Evolutionary conservation across 1,284 basidiomycete species (phyloP), one percentile per base, ranked within the genome.

Genomic region (Limonomyces culmigenus): DNA sequence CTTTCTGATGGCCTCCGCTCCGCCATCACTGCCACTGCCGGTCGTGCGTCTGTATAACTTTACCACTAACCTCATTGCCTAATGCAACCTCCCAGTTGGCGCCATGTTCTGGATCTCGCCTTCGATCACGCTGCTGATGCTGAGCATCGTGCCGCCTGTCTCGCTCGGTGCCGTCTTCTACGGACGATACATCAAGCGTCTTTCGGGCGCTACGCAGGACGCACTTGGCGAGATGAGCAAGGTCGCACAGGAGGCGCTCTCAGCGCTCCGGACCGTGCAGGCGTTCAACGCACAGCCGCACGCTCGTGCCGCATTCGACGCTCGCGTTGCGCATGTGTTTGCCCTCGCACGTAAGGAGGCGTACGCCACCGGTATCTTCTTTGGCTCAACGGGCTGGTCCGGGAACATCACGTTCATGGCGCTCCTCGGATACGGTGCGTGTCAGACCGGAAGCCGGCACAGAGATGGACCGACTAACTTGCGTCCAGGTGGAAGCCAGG

Each of bases 51-150:
- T 18, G 19, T 32, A n/a, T n/a, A n/a, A n/a, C n/a, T n/a, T n/a
- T n/a, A n/a, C n/a, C n/a, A n/a, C n/a, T n/a, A n/a, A n/a, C n/a
- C n/a, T n/a, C n/a, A n/a, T n/a, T n/a, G n/a, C n/a, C n/a, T n/a
- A n/a, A n/a, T 19, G 39, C 16, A 33, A n/a, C 30, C 30, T 6
- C 6, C 10, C 45, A 81, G 88, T 96, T 43, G 85, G 84, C 29
- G 87, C 91, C 38, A 98, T 98, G 93, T 80, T 97, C 47, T 92
- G 83, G 58, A 74, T 97, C 42, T 96, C 91, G 1, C 81, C 87
- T 0, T 80, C 79, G 38, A 60, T 98, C 39, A 96, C 93, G 0
- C 53, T 86, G 34, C 65, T 97, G 41, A 97, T 97, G 93, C 70
- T 97, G 42, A 74, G 77, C 15, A 76, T 96, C 36, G 91, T 98